A percentile compares a stretch with the other conserved stretches of the same genome.
phyloP scores from a whole-genome alignment of 1,139 yeast species.

The Yamadazyma triangularis region DNA sequence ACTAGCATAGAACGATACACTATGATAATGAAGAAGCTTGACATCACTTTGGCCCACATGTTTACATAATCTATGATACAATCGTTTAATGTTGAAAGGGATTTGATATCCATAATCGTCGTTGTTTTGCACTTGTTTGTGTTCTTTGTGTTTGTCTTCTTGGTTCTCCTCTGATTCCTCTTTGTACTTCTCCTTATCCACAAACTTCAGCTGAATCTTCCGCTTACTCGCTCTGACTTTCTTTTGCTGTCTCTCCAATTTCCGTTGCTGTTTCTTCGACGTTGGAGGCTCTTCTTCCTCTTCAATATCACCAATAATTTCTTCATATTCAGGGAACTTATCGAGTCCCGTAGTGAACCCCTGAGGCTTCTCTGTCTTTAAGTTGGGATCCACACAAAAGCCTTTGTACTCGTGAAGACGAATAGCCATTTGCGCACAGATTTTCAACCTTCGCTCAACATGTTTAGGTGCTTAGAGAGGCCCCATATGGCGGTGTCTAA shows the following conservation, averaged over 20 bases:
- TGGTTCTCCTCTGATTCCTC: neutral
- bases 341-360: conserved; percentile 27
- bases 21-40: conserved; percentile 29
- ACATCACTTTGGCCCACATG: conserved; percentile 4
- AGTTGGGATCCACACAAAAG: conserved; percentile 12
- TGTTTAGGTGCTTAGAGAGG: too few relatives aligned
- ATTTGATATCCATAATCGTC: conserved; percentile 19
- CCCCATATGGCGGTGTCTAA: too few relatives aligned
- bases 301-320: conserved; percentile 7
- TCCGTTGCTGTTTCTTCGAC: conserved; percentile 17
- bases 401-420: conserved; percentile 20
- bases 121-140: too few relatives aligned
- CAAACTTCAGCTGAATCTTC: conserved; percentile 3
- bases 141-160: too few relatives aligned
- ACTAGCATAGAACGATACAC: conserved; percentile 35
- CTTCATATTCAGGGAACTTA: conserved; percentile 23
- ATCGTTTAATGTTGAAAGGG: conserved; percentile 18
- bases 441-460: too few relatives aligned
- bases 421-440: too few relatives aligned
- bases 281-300: conserved; percentile 1
- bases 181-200: neutral
- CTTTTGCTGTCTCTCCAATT: conserved; percentile 25
- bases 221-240: conserved; percentile 20
- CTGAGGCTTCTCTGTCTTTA: conserved; percentile 4
- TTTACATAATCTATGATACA: conserved; percentile 13